Base-by-base conservation (phyloP, 2,329 filamentous ascomycete species). In the Aspergillus pseudoviridinutans region DNA sequence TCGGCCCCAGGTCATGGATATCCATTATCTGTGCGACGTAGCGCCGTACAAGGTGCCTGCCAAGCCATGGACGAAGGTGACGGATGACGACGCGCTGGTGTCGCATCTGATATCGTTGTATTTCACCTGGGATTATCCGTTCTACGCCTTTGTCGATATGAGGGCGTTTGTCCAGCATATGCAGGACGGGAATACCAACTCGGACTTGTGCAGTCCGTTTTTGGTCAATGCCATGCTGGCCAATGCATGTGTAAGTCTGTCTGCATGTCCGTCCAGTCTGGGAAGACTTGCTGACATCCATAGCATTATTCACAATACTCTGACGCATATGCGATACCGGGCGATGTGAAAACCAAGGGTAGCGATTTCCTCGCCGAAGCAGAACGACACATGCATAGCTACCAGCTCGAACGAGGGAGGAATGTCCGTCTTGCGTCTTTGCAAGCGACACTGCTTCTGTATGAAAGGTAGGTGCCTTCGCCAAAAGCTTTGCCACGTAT, bases 91-190 rank as follows among this genome's bases (percentile, higher is more conserved):
- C 8, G 83, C 88, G 50, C 80, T 95, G 35, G 84, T 96, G 58
- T 84, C 86, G 10, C 91, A 96, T 73, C 82, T 96, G 28, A 84
- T 96, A 64, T 91, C 91, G 69, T 88, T 96, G 84, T 96, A 96
- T 75, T 96, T 96, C 74, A 90, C 86, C 64, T 96, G 92, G 88
- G 91, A 96, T 72, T 96, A 96, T 72, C 87, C 90, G n/a, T 96
- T 92, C 73, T 96, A 89, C 70, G 85, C 81, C 20, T 79, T 93
- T 41, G 92, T 96, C 68, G 90, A 89, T 67, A 80, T 85, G 42
- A 89, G 93, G 66, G 93, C 93, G 62, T 74, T 87, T 53, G 80
- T 82, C 29, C 90, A 90, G 4, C 57, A 69, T 51, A 70, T 71
- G 67, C 56, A 44, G 4, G 28, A 32, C 12, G 59, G 65, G 3